A percentile compares a stretch with the other conserved stretches of the same genome.
Evolutionary conservation across 345 rosid genomes (phyloP).

Genomic region (Lepidium aucheri): DNA sequence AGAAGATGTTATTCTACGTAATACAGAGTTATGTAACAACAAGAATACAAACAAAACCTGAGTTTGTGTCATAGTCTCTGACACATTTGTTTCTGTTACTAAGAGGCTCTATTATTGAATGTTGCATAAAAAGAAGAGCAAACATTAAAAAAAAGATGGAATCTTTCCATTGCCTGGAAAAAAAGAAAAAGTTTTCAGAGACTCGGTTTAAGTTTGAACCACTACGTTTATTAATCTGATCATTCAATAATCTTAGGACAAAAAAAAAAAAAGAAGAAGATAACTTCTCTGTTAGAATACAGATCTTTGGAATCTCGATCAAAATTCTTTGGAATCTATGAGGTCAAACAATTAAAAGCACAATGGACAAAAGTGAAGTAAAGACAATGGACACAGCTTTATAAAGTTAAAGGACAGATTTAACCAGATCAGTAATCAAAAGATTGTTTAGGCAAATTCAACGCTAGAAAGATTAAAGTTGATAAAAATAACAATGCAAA

Average conservation of each 20-base stretch:
- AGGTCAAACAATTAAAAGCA: conserved; percentile 29
- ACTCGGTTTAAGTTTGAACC: background rate
- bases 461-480: conserved; percentile 14
- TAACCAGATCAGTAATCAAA: conserved; percentile 17
- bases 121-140: conserved; percentile 35
- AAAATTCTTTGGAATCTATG: conserved; percentile 23
- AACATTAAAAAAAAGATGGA: conserved; percentile 16
- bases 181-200: background rate
- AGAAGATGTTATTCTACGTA: background rate
- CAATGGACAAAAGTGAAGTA: conserved; percentile 17
- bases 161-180: conserved; percentile 24
- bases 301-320: conserved; percentile 17
- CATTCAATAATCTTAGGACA: background rate
- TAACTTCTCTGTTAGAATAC: background rate
- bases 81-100: conserved; percentile 28
- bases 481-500: background rate
- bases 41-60: conserved; percentile 19
- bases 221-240: background rate
- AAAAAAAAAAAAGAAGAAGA: background rate
- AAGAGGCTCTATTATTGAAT: conserved; percentile 40
- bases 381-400: conserved; percentile 23
- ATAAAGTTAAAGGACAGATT: conserved; percentile 20
- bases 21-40: conserved; percentile 9
- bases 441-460: conserved; percentile 12
- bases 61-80: conserved; percentile 25